Conservation (phyloP, 2,329 filamentous ascomycete genomes). For the Cladosporium cucumerinum region DNA sequence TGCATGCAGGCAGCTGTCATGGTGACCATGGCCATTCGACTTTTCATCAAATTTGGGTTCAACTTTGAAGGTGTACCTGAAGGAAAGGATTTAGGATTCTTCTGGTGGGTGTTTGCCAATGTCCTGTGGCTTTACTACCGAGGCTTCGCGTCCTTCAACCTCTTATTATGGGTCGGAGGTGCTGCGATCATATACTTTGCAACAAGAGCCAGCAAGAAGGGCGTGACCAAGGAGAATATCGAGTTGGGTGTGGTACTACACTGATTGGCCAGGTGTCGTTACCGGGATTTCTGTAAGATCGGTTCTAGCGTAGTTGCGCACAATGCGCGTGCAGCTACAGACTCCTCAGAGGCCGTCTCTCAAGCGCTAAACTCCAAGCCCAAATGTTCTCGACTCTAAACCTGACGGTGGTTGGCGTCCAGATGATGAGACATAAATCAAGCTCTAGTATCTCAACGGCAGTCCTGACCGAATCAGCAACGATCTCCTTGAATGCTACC, state of each 20-base stretch:
- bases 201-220: neutral
- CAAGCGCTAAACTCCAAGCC: too few species aligned
- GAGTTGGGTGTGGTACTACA: neutral
- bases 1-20: neutral
- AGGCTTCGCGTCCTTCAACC: neutral
- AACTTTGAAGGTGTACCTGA: neutral
- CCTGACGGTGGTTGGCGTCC: too few species aligned
- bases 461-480: too few species aligned
- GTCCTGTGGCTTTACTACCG: neutral
- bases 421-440: too few species aligned
- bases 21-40: neutral
- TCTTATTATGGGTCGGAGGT: neutral
- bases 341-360: too few species aligned
- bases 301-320: too few species aligned
- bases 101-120: neutral
- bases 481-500: too few species aligned
- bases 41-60: neutral
- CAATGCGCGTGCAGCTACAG: too few species aligned
- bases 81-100: neutral
- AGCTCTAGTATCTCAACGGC: too few species aligned
- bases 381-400: too few species aligned
- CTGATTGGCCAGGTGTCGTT: neutral
- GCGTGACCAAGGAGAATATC: neutral
- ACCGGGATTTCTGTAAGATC: neutral
- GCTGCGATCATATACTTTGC: neutral